Base-by-base conservation (phyloP, 352 stramenopile genomes). In the Phytophthora fragariae region DNA sequence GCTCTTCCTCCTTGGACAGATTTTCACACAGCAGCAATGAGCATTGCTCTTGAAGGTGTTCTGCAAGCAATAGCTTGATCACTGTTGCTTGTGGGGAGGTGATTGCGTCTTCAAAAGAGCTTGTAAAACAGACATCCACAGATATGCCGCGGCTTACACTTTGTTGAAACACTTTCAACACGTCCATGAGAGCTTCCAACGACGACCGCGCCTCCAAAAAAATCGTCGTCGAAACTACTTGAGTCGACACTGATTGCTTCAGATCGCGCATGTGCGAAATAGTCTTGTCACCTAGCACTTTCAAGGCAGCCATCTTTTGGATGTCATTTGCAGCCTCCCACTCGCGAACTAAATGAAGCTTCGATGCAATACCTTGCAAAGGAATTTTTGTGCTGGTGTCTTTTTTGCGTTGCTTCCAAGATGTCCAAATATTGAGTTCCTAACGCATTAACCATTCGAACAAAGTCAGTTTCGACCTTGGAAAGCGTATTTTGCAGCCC, bases 11-110 rank as follows among this genome's bases (percentile, higher is more conserved):
- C 17, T 71, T 77, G 5, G 74, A 73, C 15, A 94, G 33, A 29
- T 75, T 83, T 35, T 92, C 84, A 17, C 72, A 84, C n/a, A 96
- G 64, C 11, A 94, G 61, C n/a, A 82, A 50, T 2, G 88, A 90
- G 35, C 86, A 94, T 31, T 91, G 77, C 7, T 83, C 88, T 70
- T 96, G 90, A 14, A 96, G 55, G 21, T 92, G 64, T 60, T 95
- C 90, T 3, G 86, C 86, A 11, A 93, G 61, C n/a, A 96, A 68
- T 11, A 96, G 70, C 44, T 84, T 81, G 11, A 95, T 70, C 3
- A 90, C 75, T 17, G 81, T 79, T 3, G 78, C 67, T 73, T 96
- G 85, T 14, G 89, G 88, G 15, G 58, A 70, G 0, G 52, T 27
- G 29, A 86, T 65, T 5, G 76, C 76, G 27, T 85, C 80, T 56